Conservation (phyloP, 2,329 filamentous ascomycete species). For the Fusarium proliferatum region DNA sequence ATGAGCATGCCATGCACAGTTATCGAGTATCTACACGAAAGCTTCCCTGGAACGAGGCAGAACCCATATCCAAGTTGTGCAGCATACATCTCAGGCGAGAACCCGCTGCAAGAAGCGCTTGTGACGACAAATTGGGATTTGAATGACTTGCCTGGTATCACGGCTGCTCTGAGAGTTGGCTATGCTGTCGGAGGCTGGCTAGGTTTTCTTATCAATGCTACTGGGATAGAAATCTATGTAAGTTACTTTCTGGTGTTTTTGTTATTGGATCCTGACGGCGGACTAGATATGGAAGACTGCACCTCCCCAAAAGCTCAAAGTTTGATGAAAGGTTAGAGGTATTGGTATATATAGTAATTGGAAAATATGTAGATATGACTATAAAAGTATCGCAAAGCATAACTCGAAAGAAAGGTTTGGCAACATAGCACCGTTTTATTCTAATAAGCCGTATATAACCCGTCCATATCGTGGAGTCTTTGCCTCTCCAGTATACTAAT, state of each 20-base stretch:
- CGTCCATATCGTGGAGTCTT: rapidly evolving
- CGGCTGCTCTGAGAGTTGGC: background rate
- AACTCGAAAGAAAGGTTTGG: background rate
- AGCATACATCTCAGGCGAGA: slow-evolving; percentile 1
- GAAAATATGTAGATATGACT: too few relatives aligned
- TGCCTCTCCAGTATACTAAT: rapidly evolving
- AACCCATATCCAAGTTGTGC: background rate
- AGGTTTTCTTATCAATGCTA: background rate
- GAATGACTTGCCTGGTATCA: slow-evolving; percentile 6
- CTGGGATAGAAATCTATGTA: slow-evolving; percentile 13
- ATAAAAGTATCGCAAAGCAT: rapidly evolving
- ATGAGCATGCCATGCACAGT: slow-evolving; percentile 4
- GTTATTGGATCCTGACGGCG: background rate
- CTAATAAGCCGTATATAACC: background rate
- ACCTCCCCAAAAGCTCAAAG: background rate
- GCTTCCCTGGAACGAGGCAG: background rate
- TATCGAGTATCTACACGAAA: slow-evolving; percentile 9
- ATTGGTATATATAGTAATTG: background rate
- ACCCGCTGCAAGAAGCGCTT: background rate
- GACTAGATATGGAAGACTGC: background rate
- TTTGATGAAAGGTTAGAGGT: rapidly evolving
- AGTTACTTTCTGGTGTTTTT: background rate
- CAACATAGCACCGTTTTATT: background rate
- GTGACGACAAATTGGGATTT: slow-evolving; percentile 21
- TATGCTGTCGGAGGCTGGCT: slow-evolving; percentile 12